phyloP scores from a whole-genome alignment of 1,284 basidiomycete species.

The Leccinum cinnamomeum region DNA sequence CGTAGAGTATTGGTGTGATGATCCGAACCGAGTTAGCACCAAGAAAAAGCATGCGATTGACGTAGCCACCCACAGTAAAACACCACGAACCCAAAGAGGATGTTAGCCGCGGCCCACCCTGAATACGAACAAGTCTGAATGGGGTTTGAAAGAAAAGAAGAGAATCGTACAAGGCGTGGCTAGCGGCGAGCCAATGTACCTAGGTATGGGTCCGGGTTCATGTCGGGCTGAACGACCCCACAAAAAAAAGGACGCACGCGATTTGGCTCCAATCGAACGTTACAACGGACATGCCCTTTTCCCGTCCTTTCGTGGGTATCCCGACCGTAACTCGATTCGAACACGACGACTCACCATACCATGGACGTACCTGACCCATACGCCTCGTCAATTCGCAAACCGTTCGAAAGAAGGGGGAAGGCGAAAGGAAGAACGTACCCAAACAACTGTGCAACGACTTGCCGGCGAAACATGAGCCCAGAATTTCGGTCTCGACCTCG shows the following conservation, averaged over 20 bases:
- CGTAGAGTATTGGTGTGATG: constrained; percentile 48
- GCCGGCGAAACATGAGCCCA: neutral
- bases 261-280: constrained; percentile 56
- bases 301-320: neutral
- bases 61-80: constrained; percentile 43
- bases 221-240: neutral
- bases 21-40: constrained; percentile 39
- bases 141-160: neutral
- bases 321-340: neutral
- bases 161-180: constrained; percentile 32
- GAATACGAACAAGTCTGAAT: constrained; percentile 8
- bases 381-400: constrained; percentile 7
- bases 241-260: constrained; percentile 28
- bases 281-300: constrained; percentile 45
- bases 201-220: neutral
- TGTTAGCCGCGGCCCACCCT: constrained; percentile 62
- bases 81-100: constrained; percentile 63
- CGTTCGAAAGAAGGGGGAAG: neutral
- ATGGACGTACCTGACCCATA: constrained; percentile 33
- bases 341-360: constrained; percentile 35
- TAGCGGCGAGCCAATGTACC: constrained; percentile 47
- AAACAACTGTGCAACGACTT: constrained; percentile 40
- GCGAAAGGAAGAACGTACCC: constrained; percentile 31
- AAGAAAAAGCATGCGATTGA: neutral
- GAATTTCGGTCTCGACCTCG: neutral